Percentiles rank a stretch among this genome's conserved stretches.
phyloP scores from a whole-genome alignment of 495 filamentous ascomycete genomes.

The Umbilicaria muhlenbergii region DNA sequence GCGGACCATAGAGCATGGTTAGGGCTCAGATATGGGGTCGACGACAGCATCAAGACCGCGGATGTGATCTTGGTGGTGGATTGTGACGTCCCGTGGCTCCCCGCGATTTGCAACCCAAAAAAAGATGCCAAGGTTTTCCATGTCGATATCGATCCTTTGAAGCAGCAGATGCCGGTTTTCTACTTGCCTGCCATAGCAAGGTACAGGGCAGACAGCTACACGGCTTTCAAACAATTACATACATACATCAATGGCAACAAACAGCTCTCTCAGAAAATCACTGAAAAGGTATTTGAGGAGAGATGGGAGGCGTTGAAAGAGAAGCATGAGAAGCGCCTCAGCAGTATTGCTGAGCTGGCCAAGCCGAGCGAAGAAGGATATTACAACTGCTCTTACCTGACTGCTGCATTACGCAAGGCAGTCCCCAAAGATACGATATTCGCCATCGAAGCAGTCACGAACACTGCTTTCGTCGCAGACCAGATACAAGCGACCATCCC shows the following conservation, averaged over 20 bases:
- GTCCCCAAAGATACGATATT: conserved; percentile 69
- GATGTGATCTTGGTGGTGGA: conserved; percentile 79
- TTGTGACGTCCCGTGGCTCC: conserved; percentile 69
- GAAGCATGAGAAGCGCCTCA: conserved; percentile 43
- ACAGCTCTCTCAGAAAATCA: conserved; percentile 28
- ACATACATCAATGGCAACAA: conserved; percentile 33
- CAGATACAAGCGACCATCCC: conserved; percentile 62
- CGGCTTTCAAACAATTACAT: conserved; percentile 57
- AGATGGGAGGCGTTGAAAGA: conserved; percentile 42
- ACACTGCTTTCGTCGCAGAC: conserved; percentile 63
- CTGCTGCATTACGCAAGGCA: conserved; percentile 41
- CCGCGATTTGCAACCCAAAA: conserved; percentile 40
- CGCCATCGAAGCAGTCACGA: conserved; percentile 80
- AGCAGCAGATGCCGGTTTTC: conserved; percentile 73
- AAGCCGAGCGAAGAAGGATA: conserved; percentile 39
- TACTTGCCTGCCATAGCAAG: conserved; percentile 60
- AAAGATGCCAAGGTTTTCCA: conserved; percentile 54
- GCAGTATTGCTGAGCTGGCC: conserved; percentile 39
- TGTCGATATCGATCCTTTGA: conserved; percentile 74
- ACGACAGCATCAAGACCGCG: conserved; percentile 56
- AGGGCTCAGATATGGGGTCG: conserved; percentile 61
- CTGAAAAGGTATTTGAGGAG: conserved; percentile 21
- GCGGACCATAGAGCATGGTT: conserved; percentile 60
- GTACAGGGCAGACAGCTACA: conserved; percentile 61
- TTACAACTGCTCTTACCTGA: conserved; percentile 58